These are phyloP conservation scores for Musa itinerans DNA, from an alignment of 176 grass and related monocot species.

Conservation along the genomic window DNA sequence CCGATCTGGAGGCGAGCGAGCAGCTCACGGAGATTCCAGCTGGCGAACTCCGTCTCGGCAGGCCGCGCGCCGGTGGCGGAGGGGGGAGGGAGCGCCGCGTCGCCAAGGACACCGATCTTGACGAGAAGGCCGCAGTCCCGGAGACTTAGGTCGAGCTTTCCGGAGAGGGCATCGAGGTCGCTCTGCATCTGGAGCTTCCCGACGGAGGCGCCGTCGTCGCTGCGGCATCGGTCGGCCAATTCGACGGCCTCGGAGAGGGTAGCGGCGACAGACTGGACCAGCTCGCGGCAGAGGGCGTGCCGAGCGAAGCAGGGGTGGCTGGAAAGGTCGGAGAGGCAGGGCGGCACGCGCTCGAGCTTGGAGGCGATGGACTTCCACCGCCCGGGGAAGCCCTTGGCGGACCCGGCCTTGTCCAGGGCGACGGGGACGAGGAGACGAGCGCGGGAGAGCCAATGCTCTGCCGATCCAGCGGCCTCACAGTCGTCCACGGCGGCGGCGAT, in stretches of 20 bases:
- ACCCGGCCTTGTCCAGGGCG: neutral
- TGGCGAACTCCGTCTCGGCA: neutral
- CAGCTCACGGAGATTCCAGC: constrained; percentile 44
- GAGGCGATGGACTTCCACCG: constrained; percentile 6
- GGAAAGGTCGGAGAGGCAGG: constrained; percentile 9
- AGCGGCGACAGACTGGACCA: neutral
- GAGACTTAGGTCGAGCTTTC: constrained; percentile 79
- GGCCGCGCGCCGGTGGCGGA: neutral
- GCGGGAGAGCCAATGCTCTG: neutral
- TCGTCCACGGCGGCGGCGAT: no score
- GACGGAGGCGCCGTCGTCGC: neutral
- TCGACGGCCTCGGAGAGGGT: neutral
- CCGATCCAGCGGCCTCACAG: neutral
- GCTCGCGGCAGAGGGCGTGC: neutral
- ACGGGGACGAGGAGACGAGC: neutral
- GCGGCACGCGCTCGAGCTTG: constrained; percentile 13
- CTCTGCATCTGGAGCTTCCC: constrained; percentile 35
- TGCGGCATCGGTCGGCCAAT: neutral
- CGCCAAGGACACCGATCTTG: constrained; percentile 69
- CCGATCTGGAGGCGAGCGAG: constrained; percentile 83
- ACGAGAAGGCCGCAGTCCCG: constrained; percentile 66
- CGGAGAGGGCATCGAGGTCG: constrained; percentile 64
- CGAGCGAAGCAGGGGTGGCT: constrained; percentile 10
- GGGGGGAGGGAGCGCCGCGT: neutral
- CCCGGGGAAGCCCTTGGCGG: neutral